These are phyloP conservation scores for Malassezia slooffiae DNA, from an alignment of 1,284 basidiomycete species.

Conservation along the genomic window DNA sequence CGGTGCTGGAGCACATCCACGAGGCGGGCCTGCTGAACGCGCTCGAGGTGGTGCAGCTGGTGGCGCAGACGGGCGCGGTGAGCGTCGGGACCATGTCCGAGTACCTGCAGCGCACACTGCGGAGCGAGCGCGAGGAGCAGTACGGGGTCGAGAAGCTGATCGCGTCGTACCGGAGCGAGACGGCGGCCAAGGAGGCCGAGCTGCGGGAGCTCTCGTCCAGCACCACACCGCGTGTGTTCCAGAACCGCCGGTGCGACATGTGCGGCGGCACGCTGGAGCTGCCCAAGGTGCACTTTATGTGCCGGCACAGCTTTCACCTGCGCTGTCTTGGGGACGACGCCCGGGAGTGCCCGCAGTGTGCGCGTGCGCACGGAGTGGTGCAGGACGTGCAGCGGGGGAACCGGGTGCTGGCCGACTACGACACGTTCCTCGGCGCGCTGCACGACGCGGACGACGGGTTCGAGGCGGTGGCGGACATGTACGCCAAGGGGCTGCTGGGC, in stretches of 20 bases:
- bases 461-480: constrained; percentile 24
- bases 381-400: constrained; percentile 76
- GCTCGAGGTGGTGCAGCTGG: constrained; percentile 71
- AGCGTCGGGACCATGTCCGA: constrained; percentile 80
- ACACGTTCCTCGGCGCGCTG: constrained; percentile 52
- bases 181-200: constrained; percentile 66
- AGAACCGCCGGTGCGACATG: constrained; percentile 77
- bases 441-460: constrained; percentile 29
- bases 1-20: constrained; percentile 64
- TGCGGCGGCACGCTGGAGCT: constrained; percentile 81
- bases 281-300: constrained; percentile 94
- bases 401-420: constrained; percentile 67
- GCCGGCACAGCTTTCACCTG: constrained; percentile 91
- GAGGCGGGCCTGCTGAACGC: constrained; percentile 71
- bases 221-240: constrained; percentile 72
- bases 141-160: constrained; percentile 76
- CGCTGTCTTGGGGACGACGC: constrained; percentile 27
- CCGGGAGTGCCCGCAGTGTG: constrained; percentile 77
- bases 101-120: constrained; percentile 71
- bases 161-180: constrained; percentile 73
- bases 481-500: constrained; percentile 21
- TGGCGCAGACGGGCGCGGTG: constrained; percentile 73
- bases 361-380: constrained; percentile 72
- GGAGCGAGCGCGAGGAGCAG: constrained; percentile 63
- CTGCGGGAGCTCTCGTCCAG: constrained; percentile 68